phyloP scores from a whole-genome alignment of 192 early-diverging fungal species.

The Podila epigama region DNA sequence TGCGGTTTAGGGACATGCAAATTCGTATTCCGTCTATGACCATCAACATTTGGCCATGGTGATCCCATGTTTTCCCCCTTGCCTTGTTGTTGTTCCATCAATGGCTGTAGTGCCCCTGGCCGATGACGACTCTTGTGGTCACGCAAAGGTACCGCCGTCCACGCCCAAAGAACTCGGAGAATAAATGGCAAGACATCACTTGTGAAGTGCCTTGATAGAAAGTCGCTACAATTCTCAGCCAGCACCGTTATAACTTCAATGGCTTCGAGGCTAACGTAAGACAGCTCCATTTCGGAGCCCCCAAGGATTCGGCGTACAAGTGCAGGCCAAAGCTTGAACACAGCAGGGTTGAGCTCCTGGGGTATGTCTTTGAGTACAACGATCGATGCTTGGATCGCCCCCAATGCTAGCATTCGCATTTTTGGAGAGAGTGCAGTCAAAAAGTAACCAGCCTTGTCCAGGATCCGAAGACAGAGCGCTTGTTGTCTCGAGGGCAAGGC shows the following conservation, averaged over 20 bases:
- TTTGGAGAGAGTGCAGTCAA: slow-evolving; percentile 56
- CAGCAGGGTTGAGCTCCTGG: slow-evolving; percentile 52
- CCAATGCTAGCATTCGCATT: slow-evolving; percentile 52
- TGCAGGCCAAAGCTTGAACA: slow-evolving; percentile 58
- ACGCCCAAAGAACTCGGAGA: slow-evolving; percentile 12
- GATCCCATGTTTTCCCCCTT: no score
- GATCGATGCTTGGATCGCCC: slow-evolving; percentile 41
- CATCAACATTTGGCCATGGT: no score
- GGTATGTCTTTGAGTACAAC: slow-evolving; percentile 47
- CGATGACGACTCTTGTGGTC: no score
- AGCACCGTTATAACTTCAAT: slow-evolving; percentile 33
- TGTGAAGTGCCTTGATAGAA: slow-evolving; percentile 47
- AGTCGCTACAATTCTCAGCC: slow-evolving; percentile 53
- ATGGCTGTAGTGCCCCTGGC: background rate
- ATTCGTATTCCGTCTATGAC: background rate
- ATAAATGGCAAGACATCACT: slow-evolving; percentile 57
- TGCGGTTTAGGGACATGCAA: background rate
- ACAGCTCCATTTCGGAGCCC: slow-evolving; percentile 26
- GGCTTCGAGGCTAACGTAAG: slow-evolving; percentile 31
- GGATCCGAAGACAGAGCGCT: slow-evolving; percentile 49
- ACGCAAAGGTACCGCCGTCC: slow-evolving; percentile 5
- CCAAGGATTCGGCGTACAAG: slow-evolving; percentile 47
- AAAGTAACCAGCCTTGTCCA: slow-evolving; percentile 58
- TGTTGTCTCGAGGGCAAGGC: slow-evolving; percentile 50
- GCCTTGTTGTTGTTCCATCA: background rate